These are phyloP conservation scores for Populus deltoides DNA, from an alignment of 345 rosid species.

Conservation along the genomic window DNA sequence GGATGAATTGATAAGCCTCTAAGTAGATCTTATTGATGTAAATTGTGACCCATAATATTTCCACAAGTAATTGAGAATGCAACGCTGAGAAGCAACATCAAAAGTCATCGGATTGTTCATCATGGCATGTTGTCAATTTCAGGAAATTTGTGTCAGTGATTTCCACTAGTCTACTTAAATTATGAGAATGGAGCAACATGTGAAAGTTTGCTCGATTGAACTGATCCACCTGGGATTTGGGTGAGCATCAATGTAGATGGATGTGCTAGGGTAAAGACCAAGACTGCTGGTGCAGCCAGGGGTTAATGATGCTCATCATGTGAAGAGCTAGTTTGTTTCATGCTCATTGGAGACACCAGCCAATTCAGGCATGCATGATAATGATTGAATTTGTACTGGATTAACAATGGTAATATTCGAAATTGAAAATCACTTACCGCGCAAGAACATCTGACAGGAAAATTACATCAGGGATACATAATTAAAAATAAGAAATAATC, in stretches of 20 bases:
- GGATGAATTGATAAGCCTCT: background rate
- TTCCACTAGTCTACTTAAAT: background rate
- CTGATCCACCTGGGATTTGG: background rate
- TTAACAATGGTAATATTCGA: background rate
- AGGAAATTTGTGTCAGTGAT: background rate
- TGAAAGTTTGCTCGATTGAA: background rate
- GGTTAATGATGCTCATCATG: background rate
- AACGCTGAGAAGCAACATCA: background rate
- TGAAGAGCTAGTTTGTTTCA: no score
- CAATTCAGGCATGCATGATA: background rate
- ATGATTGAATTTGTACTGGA: background rate
- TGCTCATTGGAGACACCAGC: background rate
- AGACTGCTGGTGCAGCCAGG: background rate
- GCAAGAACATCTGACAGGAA: background rate
- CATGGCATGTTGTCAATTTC: background rate
- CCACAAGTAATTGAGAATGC: background rate
- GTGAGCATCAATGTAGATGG: background rate
- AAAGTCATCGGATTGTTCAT: background rate
- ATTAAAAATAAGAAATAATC: background rate
- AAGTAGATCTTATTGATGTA: background rate
- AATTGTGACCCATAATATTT: background rate
- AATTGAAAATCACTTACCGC: background rate
- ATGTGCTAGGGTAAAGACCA: background rate
- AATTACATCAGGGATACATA: no score
- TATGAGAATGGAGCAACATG: background rate